phyloP scores from a whole-genome alignment of 2,329 filamentous ascomycete genomes.

The Cercospora beticola region DNA sequence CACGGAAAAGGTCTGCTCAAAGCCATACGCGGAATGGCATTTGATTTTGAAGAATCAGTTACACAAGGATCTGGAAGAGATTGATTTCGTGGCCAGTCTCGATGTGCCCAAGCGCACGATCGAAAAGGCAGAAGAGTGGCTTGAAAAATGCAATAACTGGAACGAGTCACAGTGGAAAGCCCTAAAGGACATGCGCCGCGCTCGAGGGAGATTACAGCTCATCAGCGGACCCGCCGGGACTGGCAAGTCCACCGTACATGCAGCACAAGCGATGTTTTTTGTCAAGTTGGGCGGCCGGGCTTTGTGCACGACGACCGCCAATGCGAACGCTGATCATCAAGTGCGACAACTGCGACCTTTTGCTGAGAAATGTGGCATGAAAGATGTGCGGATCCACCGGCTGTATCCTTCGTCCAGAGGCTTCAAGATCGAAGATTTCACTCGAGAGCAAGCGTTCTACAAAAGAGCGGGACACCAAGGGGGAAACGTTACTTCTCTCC shows the following conservation, averaged over 20 bases:
- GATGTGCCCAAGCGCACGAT: not conserved
- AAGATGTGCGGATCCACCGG: not conserved
- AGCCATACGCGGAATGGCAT: too few species aligned
- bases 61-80: not conserved
- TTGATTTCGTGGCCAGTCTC: not conserved
- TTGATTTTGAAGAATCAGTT: not conserved
- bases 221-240: conserved; percentile 8
- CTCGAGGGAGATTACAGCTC: not conserved
- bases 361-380: not conserved
- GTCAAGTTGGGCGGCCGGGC: conserved; percentile 3
- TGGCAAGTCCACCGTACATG: conserved; percentile 9
- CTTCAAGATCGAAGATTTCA: not conserved
- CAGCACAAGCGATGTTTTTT: not conserved
- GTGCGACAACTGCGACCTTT: not conserved
- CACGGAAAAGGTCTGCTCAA: too few species aligned
- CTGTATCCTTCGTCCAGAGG: conserved; percentile 1
- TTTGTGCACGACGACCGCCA: conserved; percentile 5
- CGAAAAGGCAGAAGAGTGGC: not conserved
- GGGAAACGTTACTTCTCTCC: not conserved
- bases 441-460: not conserved
- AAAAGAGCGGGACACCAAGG: not conserved
- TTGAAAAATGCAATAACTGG: not conserved
- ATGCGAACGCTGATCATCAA: conserved; percentile 4
- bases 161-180: conserved; percentile 1
- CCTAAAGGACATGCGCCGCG: not conserved